Percentiles rank a stretch among this genome's conserved stretches.
Conservation (phyloP, 305 asterid genomes). For the Withania somnifera region DNA sequence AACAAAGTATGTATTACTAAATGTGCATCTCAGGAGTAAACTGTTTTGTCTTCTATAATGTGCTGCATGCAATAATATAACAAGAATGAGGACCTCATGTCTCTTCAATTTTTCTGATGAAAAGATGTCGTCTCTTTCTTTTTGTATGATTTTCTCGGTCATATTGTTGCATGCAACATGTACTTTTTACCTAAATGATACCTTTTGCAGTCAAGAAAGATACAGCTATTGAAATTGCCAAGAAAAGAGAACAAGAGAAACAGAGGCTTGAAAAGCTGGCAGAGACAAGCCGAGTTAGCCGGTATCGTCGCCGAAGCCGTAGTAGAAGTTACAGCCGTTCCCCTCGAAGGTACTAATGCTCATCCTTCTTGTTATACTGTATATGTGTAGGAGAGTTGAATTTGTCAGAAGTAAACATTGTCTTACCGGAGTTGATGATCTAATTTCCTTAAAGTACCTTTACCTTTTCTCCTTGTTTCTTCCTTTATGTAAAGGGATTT, state of each 20-base stretch:
- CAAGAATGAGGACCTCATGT: constrained; percentile 5
- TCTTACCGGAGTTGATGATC: not conserved
- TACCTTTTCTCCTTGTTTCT: not conserved
- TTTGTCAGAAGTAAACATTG: not conserved
- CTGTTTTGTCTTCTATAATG: constrained; percentile 19
- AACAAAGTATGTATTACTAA: constrained; percentile 67
- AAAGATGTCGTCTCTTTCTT: constrained; percentile 1
- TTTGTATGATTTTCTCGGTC: constrained; percentile 12
- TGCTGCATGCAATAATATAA: constrained; percentile 16
- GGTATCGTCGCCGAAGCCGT: constrained; percentile 52
- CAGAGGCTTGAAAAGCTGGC: constrained; percentile 86
- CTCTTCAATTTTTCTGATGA: not conserved
- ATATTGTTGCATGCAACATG: constrained; percentile 6
- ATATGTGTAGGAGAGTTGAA: not conserved
- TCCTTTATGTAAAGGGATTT: not conserved
- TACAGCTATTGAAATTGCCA: constrained; percentile 80
- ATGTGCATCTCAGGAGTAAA: constrained; percentile 30
- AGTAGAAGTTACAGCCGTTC: constrained; percentile 84
- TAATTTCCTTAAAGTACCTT: not conserved
- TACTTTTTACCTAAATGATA: constrained; percentile 3
- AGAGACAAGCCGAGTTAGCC: constrained; percentile 54
- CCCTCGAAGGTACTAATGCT: constrained; percentile 55
- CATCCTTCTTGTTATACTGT: not conserved
- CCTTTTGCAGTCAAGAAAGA: constrained; percentile 73
- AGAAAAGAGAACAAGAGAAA: constrained; percentile 86